phyloP scores from a whole-genome alignment of 2,329 filamentous ascomycete species.

The Aureobasidium musti region DNA sequence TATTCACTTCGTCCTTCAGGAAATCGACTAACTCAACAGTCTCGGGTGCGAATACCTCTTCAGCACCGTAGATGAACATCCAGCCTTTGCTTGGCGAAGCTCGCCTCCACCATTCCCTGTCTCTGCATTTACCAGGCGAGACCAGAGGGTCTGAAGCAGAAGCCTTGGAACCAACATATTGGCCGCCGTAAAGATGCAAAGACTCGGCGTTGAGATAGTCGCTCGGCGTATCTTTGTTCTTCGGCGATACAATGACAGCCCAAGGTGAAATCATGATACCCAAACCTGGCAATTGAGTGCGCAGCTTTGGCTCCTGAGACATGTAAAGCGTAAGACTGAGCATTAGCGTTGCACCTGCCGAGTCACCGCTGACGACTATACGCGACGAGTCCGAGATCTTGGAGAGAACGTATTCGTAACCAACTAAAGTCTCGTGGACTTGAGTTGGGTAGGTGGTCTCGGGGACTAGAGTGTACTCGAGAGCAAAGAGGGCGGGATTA shows the following conservation, averaged over 20 bases:
- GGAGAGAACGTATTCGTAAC: slow-evolving; percentile 69
- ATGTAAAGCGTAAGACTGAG: slow-evolving; percentile 72
- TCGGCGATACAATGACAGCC: slow-evolving; percentile 69
- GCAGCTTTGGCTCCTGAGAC: slow-evolving; percentile 51
- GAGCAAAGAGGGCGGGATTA: slow-evolving; percentile 76
- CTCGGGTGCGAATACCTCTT: slow-evolving; percentile 76
- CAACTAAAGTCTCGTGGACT: slow-evolving; percentile 67
- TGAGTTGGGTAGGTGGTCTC: slow-evolving; percentile 73
- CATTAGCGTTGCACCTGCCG: slow-evolving; percentile 73
- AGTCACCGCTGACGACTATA: slow-evolving; percentile 75
- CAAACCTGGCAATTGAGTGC: slow-evolving; percentile 57
- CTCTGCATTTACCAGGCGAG: slow-evolving; percentile 72
- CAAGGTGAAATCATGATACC: slow-evolving; percentile 79
- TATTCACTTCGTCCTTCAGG: slow-evolving; percentile 54
- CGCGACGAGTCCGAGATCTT: slow-evolving; percentile 59
- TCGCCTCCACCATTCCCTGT: slow-evolving; percentile 65
- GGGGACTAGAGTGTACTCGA: slow-evolving; percentile 80
- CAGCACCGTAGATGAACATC: slow-evolving; percentile 69
- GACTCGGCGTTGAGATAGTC: slow-evolving; percentile 72
- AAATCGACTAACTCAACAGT: slow-evolving; percentile 62
- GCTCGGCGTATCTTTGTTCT: slow-evolving; percentile 67
- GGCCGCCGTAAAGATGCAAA: slow-evolving; percentile 68
- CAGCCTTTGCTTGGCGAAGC: slow-evolving; percentile 68
- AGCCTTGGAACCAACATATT: slow-evolving; percentile 62
- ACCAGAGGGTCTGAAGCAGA: slow-evolving; percentile 57